Conservation (phyloP, 2,329 filamentous ascomycete genomes). For the Xylariaceae sp. region DNA sequence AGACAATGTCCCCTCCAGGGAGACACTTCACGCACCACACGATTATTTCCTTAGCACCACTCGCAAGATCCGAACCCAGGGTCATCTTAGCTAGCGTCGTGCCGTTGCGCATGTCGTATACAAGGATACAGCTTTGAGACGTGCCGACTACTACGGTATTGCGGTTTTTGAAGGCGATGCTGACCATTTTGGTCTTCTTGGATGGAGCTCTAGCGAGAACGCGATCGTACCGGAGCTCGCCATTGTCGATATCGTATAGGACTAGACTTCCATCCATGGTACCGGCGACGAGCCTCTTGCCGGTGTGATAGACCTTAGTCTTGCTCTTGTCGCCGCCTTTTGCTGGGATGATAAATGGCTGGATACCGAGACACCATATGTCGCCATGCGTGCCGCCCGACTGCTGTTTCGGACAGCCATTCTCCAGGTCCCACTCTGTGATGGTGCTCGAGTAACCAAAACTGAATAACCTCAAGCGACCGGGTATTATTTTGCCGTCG, state of each 20-base stretch:
- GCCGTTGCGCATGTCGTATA: slow-evolving; percentile 79
- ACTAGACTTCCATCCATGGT: slow-evolving; percentile 89
- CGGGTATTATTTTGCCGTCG: slow-evolving; percentile 56
- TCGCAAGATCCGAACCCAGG: slow-evolving; percentile 69
- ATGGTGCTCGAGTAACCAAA: slow-evolving; percentile 89
- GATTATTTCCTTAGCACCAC: slow-evolving; percentile 77
- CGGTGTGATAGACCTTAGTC: slow-evolving; percentile 31
- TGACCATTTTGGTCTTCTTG: slow-evolving; percentile 84
- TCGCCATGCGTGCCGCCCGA: slow-evolving; percentile 91
- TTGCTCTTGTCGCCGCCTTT: slow-evolving; percentile 23
- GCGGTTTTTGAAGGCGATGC: slow-evolving; percentile 81
- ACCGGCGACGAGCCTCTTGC: slow-evolving; percentile 68
- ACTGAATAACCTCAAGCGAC: slow-evolving; percentile 83
- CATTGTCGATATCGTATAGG: slow-evolving; percentile 78
- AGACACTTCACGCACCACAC: slow-evolving; percentile 92
- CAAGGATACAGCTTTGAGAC: slow-evolving; percentile 87
- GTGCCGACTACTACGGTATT: slow-evolving; percentile 83
- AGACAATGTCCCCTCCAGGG: slow-evolving; percentile 82
- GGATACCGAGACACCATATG: slow-evolving; percentile 91
- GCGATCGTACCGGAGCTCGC: slow-evolving; percentile 73
- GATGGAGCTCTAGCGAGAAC: slow-evolving; percentile 69
- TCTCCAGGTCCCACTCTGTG: slow-evolving; percentile 89
- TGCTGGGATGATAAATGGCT: slow-evolving; percentile 48
- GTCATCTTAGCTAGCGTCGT: slow-evolving; percentile 75
- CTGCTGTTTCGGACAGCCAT: slow-evolving; percentile 70